Percentiles rank a stretch among this genome's conserved stretches.
phyloP scores from a whole-genome alignment of 164 flowering plant species.

The Umbellularia californica region DNA sequence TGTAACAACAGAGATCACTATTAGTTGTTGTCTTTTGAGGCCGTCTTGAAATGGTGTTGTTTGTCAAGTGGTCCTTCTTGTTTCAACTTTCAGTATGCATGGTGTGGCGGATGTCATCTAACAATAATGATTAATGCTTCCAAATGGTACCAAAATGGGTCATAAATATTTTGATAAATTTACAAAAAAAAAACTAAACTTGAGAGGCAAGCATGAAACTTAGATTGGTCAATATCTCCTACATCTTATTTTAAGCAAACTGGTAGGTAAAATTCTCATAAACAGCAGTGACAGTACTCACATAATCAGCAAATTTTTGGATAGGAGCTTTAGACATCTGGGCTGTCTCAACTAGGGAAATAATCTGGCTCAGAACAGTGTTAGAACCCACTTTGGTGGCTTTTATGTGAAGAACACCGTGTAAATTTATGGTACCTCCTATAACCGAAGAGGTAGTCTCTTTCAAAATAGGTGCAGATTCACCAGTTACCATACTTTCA shows the following conservation, averaged over 20 bases:
- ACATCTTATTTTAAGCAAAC: neutral
- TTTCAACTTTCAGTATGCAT: too few species aligned
- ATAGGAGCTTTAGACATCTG: constrained; percentile 99
- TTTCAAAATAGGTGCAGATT: constrained; percentile 72
- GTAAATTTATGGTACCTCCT: constrained; percentile 95
- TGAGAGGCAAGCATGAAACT: neutral
- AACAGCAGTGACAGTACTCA: constrained; percentile 35
- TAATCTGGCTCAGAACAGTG: constrained; percentile 90
- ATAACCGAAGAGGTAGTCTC: constrained; percentile 64
- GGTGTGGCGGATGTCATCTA: too few species aligned
- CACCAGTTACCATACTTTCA: constrained; percentile 99
- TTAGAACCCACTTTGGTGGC: constrained; percentile 94
- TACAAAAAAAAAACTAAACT: too few species aligned
- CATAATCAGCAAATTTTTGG: constrained; percentile 97
- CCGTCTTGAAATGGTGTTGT: too few species aligned
- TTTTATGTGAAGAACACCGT: constrained; percentile 79
- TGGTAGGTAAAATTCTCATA: too few species aligned
- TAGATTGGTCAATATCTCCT: neutral
- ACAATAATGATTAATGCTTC: too few species aligned
- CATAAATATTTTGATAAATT: too few species aligned
- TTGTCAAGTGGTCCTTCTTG: too few species aligned
- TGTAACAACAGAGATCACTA: too few species aligned
- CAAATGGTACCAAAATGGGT: too few species aligned
- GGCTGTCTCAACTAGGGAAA: constrained; percentile 90
- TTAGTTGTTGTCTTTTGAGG: too few species aligned